A percentile compares a stretch with the other conserved stretches of the same genome.
These are phyloP conservation scores for Ganoderma multipileum DNA, from an alignment of 1,284 basidiomycete species.

Conservation along the genomic window DNA sequence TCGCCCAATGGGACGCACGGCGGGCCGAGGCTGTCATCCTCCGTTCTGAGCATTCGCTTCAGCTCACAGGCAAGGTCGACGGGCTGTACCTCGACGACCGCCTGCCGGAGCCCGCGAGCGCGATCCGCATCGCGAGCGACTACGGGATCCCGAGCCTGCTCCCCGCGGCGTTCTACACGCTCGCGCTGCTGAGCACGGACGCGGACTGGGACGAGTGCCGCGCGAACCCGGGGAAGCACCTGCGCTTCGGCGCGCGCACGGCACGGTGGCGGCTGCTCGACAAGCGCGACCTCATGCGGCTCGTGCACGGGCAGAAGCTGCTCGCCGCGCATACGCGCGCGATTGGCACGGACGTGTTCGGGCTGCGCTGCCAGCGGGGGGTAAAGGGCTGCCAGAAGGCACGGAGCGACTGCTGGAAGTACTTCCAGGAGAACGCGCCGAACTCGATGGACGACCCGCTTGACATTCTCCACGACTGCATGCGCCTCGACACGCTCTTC, in stretches of 20 bases:
- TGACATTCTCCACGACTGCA: conserved; percentile 42
- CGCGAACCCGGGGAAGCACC: conserved; percentile 38
- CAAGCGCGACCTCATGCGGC: conserved; percentile 41
- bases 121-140: conserved; percentile 42
- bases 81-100: conserved; percentile 43
- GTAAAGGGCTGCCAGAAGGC: conserved; percentile 39
- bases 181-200: conserved; percentile 41
- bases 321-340: conserved; percentile 41
- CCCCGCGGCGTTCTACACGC: conserved; percentile 44
- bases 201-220: conserved; percentile 43
- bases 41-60: conserved; percentile 41
- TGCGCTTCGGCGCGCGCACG: conserved; percentile 42
- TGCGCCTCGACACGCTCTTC: conserved; percentile 39
- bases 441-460: conserved; percentile 44
- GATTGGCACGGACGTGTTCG: conserved; percentile 41
- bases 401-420: conserved; percentile 42
- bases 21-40: conserved; percentile 39
- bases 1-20: conserved; percentile 43
- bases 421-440: conserved; percentile 44
- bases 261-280: conserved; percentile 42
- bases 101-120: conserved; percentile 43
- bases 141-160: conserved; percentile 41
- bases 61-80: conserved; percentile 40
- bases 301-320: conserved; percentile 41
- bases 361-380: conserved; percentile 37